Base-by-base conservation (phyloP, 352 stramenopile species). In the Phytophthora pluvialis region DNA sequence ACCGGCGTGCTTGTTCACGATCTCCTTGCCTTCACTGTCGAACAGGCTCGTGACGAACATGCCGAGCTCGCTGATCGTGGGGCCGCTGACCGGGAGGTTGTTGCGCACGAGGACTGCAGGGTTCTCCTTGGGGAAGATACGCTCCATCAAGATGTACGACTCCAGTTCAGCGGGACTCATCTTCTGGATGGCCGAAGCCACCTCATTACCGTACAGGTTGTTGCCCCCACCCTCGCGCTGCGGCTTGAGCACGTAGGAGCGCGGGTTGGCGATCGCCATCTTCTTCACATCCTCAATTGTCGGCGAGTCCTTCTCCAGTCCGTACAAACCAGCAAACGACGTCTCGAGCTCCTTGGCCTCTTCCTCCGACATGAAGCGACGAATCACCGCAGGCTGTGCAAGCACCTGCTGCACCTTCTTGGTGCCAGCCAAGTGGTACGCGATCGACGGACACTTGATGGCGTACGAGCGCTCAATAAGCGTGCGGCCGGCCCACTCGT, bases 351-450 rank as follows among this genome's bases (percentile, higher is more conserved):
- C 50, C 56, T 57, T 47, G 28, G 78, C 73, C 65, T 94, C 84
- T 9, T 82, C 66, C 1, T 94, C 72, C 0, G 64, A 78, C 73
- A 98, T 80, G 60, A 99, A 98, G 25, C 78, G 79, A 67, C 98
- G 93, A 50, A 99, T 61, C 4, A 90, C 80, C 0, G 81, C 77
- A 1, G 83, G 80, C 11, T 85, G 73, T 11, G 95, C 94, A 33
- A 99, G 78, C 60, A 95, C 93, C 70, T 99, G 97, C 76, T 99
- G 97, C 28, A 99, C 94, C 72, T 99, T 99, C 80, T 99, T 99
- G 16, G 95, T 98, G 47, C 97, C 97, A 5, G 95, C 93, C 46
- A 99, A 81, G 64, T 99, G 97, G 72, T 99, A 99, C 38, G 92
- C 87, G 40, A 99, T 91, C 39, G 85, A 95, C 29, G 97, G 97